A percentile compares a stretch with the other conserved stretches of the same genome.
phyloP scores from a whole-genome alignment of 2,329 filamentous ascomycete genomes.

The Fragosphaeria purpurea region DNA sequence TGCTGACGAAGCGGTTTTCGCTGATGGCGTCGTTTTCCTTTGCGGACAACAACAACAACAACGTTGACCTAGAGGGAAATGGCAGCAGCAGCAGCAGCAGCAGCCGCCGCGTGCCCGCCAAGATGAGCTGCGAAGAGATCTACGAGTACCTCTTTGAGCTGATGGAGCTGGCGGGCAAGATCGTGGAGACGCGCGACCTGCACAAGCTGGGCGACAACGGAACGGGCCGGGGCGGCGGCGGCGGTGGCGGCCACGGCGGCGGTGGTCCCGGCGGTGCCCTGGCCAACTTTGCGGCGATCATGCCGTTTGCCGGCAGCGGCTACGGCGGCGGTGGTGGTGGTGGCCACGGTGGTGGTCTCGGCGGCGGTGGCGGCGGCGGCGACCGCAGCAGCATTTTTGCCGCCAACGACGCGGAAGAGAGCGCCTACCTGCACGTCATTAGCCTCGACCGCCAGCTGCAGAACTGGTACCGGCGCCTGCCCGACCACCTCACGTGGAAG shows the following conservation, averaged over 20 bases:
- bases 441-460: constrained; percentile 43
- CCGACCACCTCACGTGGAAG: constrained; percentile 38
- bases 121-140: constrained; percentile 25
- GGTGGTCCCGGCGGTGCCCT: not conserved
- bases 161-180: constrained; percentile 45
- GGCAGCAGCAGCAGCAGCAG: constrained; percentile 19
- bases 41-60: no score
- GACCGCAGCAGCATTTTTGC: constrained; percentile 21
- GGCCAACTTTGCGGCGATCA: constrained; percentile 1
- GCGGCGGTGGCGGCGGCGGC: constrained; percentile 17
- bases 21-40: constrained; percentile 24
- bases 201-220: constrained; percentile 17
- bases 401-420: constrained; percentile 28
- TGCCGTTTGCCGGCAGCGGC: constrained; percentile 2
- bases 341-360: not conserved
- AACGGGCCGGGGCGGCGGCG: not conserved
- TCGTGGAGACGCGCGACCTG: constrained; percentile 34
- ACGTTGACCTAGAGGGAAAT: constrained; percentile 11
- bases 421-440: constrained; percentile 39
- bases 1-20: constrained; percentile 35
- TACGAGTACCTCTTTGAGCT: constrained; percentile 43
- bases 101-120: constrained; percentile 16
- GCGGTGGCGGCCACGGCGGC: not conserved
- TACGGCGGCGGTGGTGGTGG: not conserved
- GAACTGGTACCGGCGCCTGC: constrained; percentile 42